phyloP scores from a whole-genome alignment of 2,329 filamentous ascomycete genomes.

The Venturia asperata region DNA sequence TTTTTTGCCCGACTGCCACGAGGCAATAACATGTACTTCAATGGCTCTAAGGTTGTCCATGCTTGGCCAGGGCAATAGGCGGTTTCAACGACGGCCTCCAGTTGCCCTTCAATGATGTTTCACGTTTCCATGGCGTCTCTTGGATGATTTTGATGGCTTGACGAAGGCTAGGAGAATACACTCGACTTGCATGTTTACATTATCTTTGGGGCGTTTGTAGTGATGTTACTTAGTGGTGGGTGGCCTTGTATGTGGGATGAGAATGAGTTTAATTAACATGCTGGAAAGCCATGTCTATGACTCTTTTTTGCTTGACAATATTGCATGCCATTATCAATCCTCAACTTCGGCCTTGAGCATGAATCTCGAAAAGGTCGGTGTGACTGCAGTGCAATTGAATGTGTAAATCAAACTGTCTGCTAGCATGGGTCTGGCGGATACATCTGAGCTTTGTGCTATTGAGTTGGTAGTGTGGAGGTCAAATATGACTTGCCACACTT shows the following conservation, averaged over 20 bases:
- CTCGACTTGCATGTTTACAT: background rate
- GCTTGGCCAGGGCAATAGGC: background rate
- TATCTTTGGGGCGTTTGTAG: background rate
- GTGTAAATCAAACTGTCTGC: no score
- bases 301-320: background rate
- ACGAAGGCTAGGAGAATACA: slow-evolving; percentile 6
- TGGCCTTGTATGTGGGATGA: slow-evolving; percentile 4
- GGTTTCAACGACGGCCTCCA: background rate
- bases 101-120: background rate
- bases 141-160: slow-evolving; percentile 12
- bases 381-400: no score
- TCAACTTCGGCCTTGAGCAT: no score
- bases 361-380: no score
- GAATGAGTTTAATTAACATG: slow-evolving; percentile 4
- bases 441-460: no score
- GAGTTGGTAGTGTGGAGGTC: no score
- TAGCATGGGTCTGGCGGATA: no score
- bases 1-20: background rate
- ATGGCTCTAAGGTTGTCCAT: background rate
- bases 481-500: background rate
- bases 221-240: background rate
- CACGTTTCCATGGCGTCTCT: slow-evolving; percentile 8
- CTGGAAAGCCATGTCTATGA: background rate
- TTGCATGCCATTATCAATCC: no score
- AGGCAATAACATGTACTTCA: background rate